Conservation (phyloP, 139 green algal genomes). For the Asterochloris sp. region DNA sequence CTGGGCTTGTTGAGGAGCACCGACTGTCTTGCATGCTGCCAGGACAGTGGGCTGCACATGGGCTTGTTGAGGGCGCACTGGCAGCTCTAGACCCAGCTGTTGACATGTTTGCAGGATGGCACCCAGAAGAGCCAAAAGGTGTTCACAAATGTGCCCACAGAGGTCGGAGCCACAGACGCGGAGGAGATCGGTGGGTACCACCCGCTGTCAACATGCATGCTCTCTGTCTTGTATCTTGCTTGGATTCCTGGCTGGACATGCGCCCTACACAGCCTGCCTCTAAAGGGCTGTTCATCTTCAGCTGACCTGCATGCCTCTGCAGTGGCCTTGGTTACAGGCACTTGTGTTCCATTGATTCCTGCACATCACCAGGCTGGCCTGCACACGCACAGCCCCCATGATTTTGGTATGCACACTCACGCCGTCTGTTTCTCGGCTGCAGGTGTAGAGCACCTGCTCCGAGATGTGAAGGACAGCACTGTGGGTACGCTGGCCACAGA, state of each 20-base stretch:
- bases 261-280: no score
- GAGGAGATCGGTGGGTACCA: slow-evolving; percentile 83
- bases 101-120: slow-evolving; percentile 67
- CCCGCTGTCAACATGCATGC: neutral
- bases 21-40: neutral
- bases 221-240: neutral
- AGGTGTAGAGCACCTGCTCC: slow-evolving; percentile 97
- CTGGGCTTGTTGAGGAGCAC: no score
- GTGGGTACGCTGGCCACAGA: slow-evolving; percentile 85
- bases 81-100: neutral
- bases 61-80: neutral
- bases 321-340: neutral
- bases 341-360: no score
- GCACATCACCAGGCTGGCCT: no score
- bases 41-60: neutral
- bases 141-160: slow-evolving; percentile 92
- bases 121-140: slow-evolving; percentile 88
- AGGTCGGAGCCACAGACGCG: slow-evolving; percentile 96
- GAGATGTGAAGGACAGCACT: slow-evolving; percentile 92
- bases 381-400: no score
- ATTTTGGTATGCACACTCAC: no score
- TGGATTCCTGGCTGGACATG: no score
- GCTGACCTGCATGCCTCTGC: no score
- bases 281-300: no score
- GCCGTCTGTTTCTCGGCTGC: neutral